phyloP scores from a whole-genome alignment of 179 eudicot species.

The Silene vulgaris region DNA sequence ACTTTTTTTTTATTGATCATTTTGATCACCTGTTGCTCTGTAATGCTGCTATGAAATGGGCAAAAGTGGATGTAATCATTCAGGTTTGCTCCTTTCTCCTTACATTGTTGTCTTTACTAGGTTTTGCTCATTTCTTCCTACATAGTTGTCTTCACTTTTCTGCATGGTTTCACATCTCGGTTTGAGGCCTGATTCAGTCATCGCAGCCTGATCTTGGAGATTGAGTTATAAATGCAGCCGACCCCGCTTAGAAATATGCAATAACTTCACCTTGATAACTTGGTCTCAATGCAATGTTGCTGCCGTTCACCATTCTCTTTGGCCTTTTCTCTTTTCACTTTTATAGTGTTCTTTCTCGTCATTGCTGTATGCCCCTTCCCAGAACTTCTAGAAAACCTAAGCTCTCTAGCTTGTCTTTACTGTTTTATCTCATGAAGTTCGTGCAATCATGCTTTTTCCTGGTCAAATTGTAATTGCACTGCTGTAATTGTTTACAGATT shows the following conservation, averaged over 20 bases:
- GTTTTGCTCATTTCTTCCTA: slow-evolving; percentile 22
- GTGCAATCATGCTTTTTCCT: background rate
- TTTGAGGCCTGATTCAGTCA: too few relatives aligned
- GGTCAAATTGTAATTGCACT: slow-evolving; percentile 1
- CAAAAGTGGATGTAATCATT: slow-evolving; percentile 63
- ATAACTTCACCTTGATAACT: too few relatives aligned
- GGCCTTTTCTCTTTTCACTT: background rate
- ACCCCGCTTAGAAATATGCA: too few relatives aligned
- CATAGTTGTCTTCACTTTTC: too few relatives aligned
- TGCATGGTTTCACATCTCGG: too few relatives aligned
- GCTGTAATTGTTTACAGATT: slow-evolving; percentile 39
- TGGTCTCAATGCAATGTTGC: too few relatives aligned
- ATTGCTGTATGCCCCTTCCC: background rate
- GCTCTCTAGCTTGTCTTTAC: background rate
- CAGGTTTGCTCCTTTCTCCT: slow-evolving; percentile 49
- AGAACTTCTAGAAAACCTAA: background rate
- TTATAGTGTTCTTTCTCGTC: too few relatives aligned
- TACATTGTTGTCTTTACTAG: slow-evolving; percentile 3
- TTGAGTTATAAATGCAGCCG: background rate
- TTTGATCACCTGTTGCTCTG: slow-evolving; percentile 75
- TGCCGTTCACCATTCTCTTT: background rate
- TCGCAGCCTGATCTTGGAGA: background rate
- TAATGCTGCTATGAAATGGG: slow-evolving; percentile 50
- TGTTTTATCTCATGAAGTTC: slow-evolving; percentile 7
- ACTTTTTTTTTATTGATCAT: slow-evolving; percentile 64